phyloP scores from a whole-genome alignment of 257 asterid species.

The Paulownia fortunei region DNA sequence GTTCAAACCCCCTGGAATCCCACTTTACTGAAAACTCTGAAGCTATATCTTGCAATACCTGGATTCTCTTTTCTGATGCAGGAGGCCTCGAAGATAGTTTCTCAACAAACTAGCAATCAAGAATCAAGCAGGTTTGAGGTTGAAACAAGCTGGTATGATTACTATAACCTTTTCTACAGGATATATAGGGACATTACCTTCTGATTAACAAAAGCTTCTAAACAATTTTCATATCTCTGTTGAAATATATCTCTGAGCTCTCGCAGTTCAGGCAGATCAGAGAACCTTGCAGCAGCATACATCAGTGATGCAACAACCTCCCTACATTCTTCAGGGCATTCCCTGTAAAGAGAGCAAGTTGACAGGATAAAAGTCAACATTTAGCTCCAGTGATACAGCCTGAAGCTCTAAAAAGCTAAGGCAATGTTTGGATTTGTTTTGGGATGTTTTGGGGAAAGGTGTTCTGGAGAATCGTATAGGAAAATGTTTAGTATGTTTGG shows the following conservation, averaged over 20 bases:
- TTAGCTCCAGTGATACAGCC: slow-evolving; percentile 21
- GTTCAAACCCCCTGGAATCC: slow-evolving; percentile 80
- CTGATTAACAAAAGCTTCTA: slow-evolving; percentile 74
- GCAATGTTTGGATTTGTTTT: too few relatives aligned
- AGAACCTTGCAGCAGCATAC: slow-evolving; percentile 99
- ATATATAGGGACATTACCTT: slow-evolving; percentile 58
- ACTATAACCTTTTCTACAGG: slow-evolving; percentile 9
- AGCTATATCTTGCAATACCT: slow-evolving; percentile 82
- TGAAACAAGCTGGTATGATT: slow-evolving; percentile 25
- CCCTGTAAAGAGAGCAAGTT: slow-evolving; percentile 56
- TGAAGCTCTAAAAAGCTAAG: slow-evolving; percentile 16
- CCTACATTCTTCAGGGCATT: slow-evolving; percentile 96
- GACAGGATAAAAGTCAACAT: slow-evolving; percentile 23
- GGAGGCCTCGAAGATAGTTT: slow-evolving; percentile 69
- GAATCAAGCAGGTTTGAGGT: slow-evolving; percentile 39
- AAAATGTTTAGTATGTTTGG: too few relatives aligned
- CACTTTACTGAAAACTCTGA: slow-evolving; percentile 80
- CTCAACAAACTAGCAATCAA: slow-evolving; percentile 76
- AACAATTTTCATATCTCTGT: slow-evolving; percentile 73
- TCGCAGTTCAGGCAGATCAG: slow-evolving; percentile 94
- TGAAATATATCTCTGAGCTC: slow-evolving; percentile 86
- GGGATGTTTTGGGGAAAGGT: too few relatives aligned
- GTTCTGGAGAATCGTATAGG: too few relatives aligned
- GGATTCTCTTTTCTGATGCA: slow-evolving; percentile 61
- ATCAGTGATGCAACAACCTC: slow-evolving; percentile 84